A percentile compares a stretch with the other conserved stretches of the same genome.
Evolutionary conservation across 352 stramenopile species (phyloP).

Genomic region (Phytophthora fragariaefolia): DNA sequence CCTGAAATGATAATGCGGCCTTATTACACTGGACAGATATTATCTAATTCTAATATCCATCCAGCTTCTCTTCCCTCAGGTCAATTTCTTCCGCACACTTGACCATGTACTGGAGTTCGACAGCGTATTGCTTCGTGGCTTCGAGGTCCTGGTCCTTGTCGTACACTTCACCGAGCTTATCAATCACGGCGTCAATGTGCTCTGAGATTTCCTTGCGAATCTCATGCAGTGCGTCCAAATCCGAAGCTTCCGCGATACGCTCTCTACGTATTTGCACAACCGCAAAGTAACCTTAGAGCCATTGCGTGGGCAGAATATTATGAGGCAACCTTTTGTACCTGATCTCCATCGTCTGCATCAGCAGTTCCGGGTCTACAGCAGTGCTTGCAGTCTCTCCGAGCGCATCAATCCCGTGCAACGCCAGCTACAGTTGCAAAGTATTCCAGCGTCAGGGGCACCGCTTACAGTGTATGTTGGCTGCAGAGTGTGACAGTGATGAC

Average conservation of each 20-base stretch:
- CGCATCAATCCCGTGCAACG: conserved; percentile 84
- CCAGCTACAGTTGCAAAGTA: conserved; percentile 45
- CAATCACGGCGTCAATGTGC: conserved; percentile 78
- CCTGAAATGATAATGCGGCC: conserved; percentile 9
- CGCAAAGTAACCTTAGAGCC: not conserved
- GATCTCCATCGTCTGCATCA: conserved; percentile 90
- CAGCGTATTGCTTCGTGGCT: conserved; percentile 68
- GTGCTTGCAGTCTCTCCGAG: conserved; percentile 80
- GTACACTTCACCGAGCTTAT: conserved; percentile 78
- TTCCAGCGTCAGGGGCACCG: too few relatives aligned
- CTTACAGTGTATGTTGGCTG: too few relatives aligned
- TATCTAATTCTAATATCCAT: conserved; percentile 39
- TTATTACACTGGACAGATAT: conserved; percentile 12
- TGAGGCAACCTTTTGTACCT: conserved; percentile 39
- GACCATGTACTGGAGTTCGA: conserved; percentile 89
- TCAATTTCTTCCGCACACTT: conserved; percentile 88
- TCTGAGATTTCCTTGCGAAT: conserved; percentile 68
- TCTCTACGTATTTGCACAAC: conserved; percentile 49
- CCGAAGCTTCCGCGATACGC: conserved; percentile 66
- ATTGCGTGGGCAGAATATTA: not conserved
- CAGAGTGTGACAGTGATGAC: conserved; percentile 8
- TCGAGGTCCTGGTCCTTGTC: conserved; percentile 79
- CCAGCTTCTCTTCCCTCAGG: conserved; percentile 73
- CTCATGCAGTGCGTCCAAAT: conserved; percentile 55
- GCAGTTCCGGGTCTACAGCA: conserved; percentile 68